phyloP scores from a whole-genome alignment of 192 early-diverging fungal genomes.

The Irineochytrium annulatum region DNA sequence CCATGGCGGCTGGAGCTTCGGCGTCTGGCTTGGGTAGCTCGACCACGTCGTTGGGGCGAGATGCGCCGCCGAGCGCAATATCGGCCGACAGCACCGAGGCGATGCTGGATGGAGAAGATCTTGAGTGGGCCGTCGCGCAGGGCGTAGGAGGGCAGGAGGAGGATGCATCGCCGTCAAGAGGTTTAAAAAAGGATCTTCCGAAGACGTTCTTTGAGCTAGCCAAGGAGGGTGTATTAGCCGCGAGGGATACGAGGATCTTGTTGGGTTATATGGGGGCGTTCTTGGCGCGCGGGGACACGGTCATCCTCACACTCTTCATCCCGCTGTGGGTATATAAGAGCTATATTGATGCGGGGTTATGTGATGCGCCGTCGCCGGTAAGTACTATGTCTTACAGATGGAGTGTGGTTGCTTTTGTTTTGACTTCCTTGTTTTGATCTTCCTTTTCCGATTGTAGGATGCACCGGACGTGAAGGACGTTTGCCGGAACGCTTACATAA shows the following conservation, averaged over 20 bases:
- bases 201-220: slow-evolving; percentile 24
- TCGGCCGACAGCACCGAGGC: no score
- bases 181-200: no score
- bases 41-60: background rate
- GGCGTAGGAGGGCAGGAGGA: background rate
- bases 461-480: slow-evolving; percentile 33
- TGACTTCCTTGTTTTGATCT: background rate
- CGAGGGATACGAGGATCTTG: slow-evolving; percentile 50
- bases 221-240: slow-evolving; percentile 57
- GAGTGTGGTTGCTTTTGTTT: slow-evolving; percentile 12
- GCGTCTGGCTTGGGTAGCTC: no score
- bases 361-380: slow-evolving; percentile 29
- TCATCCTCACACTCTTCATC: slow-evolving; percentile 65
- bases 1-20: no score
- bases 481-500: slow-evolving; percentile 40
- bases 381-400: slow-evolving; percentile 10
- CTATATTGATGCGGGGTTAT: slow-evolving; percentile 57
- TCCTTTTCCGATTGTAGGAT: background rate
- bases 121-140: no score
- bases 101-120: no score
- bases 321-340: slow-evolving; percentile 59
- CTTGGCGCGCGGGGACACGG: slow-evolving; percentile 68
- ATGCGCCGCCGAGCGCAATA: no score
- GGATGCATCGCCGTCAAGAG: no score
- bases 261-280: slow-evolving; percentile 65